Percentiles rank a stretch among this genome's conserved stretches.
phyloP scores from a whole-genome alignment of 106 monocot genomes.

The Apostasia ramifera region DNA sequence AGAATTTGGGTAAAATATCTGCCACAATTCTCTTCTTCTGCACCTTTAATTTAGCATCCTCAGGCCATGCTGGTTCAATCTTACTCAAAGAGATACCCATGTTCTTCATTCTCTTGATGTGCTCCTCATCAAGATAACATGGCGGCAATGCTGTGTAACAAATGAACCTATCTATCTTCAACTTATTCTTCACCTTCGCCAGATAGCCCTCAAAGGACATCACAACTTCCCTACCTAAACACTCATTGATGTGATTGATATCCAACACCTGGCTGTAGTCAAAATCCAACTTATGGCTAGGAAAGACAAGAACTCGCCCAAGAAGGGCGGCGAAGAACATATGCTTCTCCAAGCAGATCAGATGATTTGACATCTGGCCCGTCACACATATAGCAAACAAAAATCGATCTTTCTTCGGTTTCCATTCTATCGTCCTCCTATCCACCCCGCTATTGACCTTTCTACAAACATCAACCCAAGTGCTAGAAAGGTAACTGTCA shows the following conservation, averaged over 20 bases:
- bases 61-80: slow-evolving; percentile 77
- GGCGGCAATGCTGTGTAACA: slow-evolving; percentile 79
- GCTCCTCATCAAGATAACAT: slow-evolving; percentile 85
- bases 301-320: slow-evolving; percentile 57
- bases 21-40: slow-evolving; percentile 62
- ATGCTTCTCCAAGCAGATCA: slow-evolving; percentile 96
- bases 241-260: slow-evolving; percentile 74
- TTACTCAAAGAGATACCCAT: slow-evolving; percentile 62
- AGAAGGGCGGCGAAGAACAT: slow-evolving; percentile 95
- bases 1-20: slow-evolving; percentile 62
- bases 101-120: slow-evolving; percentile 66
- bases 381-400: slow-evolving; percentile 84
- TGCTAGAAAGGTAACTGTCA: slow-evolving; percentile 20
- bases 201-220: slow-evolving; percentile 65
- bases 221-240: slow-evolving; percentile 72
- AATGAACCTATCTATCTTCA: slow-evolving; percentile 75
- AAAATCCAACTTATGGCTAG: slow-evolving; percentile 78
- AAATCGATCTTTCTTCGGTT: slow-evolving; percentile 64
- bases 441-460: slow-evolving; percentile 23
- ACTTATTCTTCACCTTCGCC: slow-evolving; percentile 48
- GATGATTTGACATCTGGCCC: slow-evolving; percentile 97
- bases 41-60: slow-evolving; percentile 58
- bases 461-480: slow-evolving; percentile 30
- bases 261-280: slow-evolving; percentile 75
- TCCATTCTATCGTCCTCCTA: slow-evolving; percentile 77